Evolutionary conservation across 345 rosid species (phyloP), one percentile per base, ranked within the genome.

Genomic region (Cardamine occulta): DNA sequence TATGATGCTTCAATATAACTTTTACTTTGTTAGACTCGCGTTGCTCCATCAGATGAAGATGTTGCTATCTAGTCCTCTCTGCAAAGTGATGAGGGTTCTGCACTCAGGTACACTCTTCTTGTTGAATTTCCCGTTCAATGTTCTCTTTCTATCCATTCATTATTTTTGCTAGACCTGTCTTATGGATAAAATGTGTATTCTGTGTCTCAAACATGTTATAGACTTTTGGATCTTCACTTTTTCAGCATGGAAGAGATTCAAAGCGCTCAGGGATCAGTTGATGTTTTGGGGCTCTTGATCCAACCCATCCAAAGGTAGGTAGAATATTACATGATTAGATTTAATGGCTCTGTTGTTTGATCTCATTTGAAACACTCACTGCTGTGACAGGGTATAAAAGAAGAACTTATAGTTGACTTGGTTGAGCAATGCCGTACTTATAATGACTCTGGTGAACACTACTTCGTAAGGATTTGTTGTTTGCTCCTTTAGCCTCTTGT

Each of bases 21-120:
- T n/a, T n/a, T n/a, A n/a, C n/a, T n/a, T n/a, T n/a, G n/a, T n/a
- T n/a, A n/a, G n/a, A n/a, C n/a, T n/a, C n/a, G n/a, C n/a, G n/a
- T n/a, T n/a, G n/a, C n/a, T n/a, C 70, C 88, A 57, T 57, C 79
- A 39, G 89, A 80, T 82, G 99, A 95, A 76, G 97, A 89, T 82
- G 97, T 87, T 82, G 99, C 92, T 63, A 88, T 92, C 73, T 87
- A 91, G 83, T 96, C 93, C 49, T 95, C 96, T 18, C 84, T 95
- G 53, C 89, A 89, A 85, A 74, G 89, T 55, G 97, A 91, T 86
- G 87, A 92, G 85, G 86, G 85, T 63, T 90, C 99, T 74, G 93
- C 82, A 39, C 91, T 95, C 71, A 87, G 99, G 99, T 95, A 88
- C 62, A 17, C n/a, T n/a, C 63, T 40, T 53, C 15, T 73, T 48